Evolutionary conservation across 2,329 filamentous ascomycete genomes (phyloP), one percentile per base, ranked within the genome.

Genomic region (Sarocladium brachiariae): DNA sequence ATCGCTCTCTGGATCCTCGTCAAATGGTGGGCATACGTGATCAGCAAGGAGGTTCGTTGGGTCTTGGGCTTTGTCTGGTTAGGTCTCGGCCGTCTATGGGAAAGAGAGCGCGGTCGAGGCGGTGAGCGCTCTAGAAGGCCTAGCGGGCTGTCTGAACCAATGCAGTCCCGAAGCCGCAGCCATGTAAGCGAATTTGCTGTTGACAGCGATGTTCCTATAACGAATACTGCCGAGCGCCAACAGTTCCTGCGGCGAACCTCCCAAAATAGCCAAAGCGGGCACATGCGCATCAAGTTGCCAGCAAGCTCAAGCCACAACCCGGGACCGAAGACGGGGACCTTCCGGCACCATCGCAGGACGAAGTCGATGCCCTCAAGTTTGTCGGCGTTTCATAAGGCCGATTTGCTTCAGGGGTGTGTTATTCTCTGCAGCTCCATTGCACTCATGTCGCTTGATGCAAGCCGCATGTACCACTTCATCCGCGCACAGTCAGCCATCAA

Each of bases 391-490:
- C 88, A 99, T 71, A 99, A 99, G 67, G 93, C 93, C 9, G 93
- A 99, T 67, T 80, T 99, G 11, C 75, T 99, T 2, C 95, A 95
- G 66, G 93, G 93, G 0, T 74, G 89, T 18, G 78, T 99, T 52
- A 92, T 99, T 54, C 79, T 96, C 46, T 83, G 81, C 60, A 96
- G 89, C 62, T 95, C 89, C 59, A 73, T 86, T 49, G 82, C 92
- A 13, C 74, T 99, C 48, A 92, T 96, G 83, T 84, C 81, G 21
- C 85, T 99, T 41, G 95, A 99, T 64, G 93, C 93, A 5, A 96
- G 91, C 63, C 83, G 91, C 49, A 96, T 97, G 89, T 99, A 99
- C 63, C 93, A 99, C 66, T 91, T 91, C 60, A 96, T 99, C 59
- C 86, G 92, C 43, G 93, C 90, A 0, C 93, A 99, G 66, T 92